Conservation (phyloP, 2,329 filamentous ascomycete species). For the Fusarium buharicum region DNA sequence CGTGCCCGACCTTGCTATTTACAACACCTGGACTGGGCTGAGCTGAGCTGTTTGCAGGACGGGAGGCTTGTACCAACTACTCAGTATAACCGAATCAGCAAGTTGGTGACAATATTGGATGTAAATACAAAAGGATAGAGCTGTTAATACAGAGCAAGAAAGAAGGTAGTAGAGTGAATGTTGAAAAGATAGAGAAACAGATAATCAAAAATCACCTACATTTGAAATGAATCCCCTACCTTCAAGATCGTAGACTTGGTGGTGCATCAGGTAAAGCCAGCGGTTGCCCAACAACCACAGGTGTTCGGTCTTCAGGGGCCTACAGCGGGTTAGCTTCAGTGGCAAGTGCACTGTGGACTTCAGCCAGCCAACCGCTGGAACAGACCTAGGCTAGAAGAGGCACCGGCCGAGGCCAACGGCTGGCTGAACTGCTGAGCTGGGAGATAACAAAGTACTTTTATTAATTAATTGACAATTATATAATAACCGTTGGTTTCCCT, state of each 20-base stretch:
- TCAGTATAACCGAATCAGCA: not conserved
- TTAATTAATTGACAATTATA: not conserved
- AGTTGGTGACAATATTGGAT: not conserved
- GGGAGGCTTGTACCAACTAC: not conserved
- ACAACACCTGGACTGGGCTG: slow-evolving; percentile 27
- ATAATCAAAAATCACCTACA: slow-evolving; percentile 4
- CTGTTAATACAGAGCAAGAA: not conserved
- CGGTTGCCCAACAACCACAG: slow-evolving; percentile 32
- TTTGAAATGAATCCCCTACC: slow-evolving; percentile 5
- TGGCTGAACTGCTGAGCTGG: slow-evolving; percentile 2
- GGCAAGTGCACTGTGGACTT: slow-evolving; percentile 22
- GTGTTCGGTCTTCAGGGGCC: slow-evolving; percentile 19
- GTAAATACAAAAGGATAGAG: not conserved
- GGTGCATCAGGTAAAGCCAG: slow-evolving; percentile 16
- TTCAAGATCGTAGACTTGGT: slow-evolving; percentile 16
- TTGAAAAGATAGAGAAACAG: not conserved
- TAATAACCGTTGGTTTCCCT: slow-evolving; percentile 18
- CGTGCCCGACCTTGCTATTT: slow-evolving; percentile 39
- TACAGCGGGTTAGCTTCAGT: slow-evolving; percentile 23
- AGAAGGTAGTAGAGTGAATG: not conserved
- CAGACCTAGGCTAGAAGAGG: slow-evolving; percentile 35
- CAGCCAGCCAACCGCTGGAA: slow-evolving; percentile 35
- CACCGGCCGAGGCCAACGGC: slow-evolving; percentile 25
- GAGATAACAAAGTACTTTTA: slow-evolving; percentile 7
- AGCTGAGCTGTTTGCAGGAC: slow-evolving; percentile 26